Evolutionary conservation across 2,329 filamentous ascomycete species (phyloP), one percentile per base, ranked within the genome.

Genomic region (Thelonectria discophora): DNA sequence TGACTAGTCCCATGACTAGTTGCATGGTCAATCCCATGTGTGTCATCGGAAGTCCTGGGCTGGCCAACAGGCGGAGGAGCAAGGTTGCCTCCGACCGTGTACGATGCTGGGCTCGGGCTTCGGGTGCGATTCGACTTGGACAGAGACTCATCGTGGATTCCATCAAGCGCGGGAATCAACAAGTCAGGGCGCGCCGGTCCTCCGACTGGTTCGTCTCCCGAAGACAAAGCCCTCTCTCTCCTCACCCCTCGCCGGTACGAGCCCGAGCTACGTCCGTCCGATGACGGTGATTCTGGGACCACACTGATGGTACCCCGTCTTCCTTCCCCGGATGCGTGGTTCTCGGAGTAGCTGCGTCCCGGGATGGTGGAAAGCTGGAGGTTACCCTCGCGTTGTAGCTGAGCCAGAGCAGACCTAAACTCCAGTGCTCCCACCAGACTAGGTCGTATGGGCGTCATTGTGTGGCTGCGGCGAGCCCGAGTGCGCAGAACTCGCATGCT

Each of bases 341-440:
- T 65, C 10, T 77, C 74, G 0, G 80, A 81, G 42, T 79, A 76
- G 69, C 89, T 87, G 62, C 90, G 85, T 21, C 88, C 78, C 65
- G 88, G 84, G 63, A 97, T 88, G 2, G 88, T 86, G 45, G 88
- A 86, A 17, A 90, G 84, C 69, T 89, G 88, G 24, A 91, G 86
- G 65, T 92, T 95, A 72, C 91, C 87, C 58, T 93, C 91, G 66
- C 89, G 91, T 71, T 96, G 89, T 58, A 99, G 79, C 3, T 93
- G 93, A n/a, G 92, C 90, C 47, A 99, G 81, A 3, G 97, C 90
- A 2, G 94, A 94, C 69, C 94, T 87, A 70, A 99, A 99, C 77
- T 99, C 95, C 59, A 99, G 82, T 9, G 92, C 95, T 45, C 95
- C 95, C 3, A 99, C 90, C 48, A 99, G 81, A 80, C 95, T 98